These are phyloP conservation scores for Rhynchospora tenuis DNA, from an alignment of 176 grass and related monocot species.

Conservation along the genomic window DNA sequence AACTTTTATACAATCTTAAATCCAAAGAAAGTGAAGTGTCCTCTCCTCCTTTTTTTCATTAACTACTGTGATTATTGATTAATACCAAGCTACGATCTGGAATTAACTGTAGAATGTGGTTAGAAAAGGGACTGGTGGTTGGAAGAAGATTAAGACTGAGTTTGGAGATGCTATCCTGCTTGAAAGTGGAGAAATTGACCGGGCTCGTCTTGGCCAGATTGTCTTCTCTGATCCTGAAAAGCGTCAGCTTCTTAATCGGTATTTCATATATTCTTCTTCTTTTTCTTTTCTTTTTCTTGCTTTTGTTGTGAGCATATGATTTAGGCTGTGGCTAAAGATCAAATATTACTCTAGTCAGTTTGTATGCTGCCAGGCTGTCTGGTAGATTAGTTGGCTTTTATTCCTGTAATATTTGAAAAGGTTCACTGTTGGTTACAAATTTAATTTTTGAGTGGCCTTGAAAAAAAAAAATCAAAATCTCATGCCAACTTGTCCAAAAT, in stretches of 20 bases:
- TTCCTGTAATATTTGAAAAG: neutral
- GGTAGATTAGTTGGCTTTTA: neutral
- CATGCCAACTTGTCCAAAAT: neutral
- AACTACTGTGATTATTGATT: neutral
- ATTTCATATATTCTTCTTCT: neutral
- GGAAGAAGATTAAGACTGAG: constrained; percentile 79
- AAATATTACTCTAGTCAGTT: neutral
- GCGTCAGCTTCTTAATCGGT: constrained; percentile 68
- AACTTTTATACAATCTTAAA: neutral
- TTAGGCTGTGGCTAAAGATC: neutral
- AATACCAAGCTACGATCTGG: neutral
- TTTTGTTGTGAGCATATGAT: neutral
- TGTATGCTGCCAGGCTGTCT: neutral
- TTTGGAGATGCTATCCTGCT: constrained; percentile 77
- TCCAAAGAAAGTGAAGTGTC: neutral
- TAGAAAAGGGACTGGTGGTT: constrained; percentile 64
- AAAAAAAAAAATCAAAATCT: neutral
- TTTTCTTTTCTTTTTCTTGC: neutral
- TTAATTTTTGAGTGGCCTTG: neutral
- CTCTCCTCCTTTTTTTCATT: neutral
- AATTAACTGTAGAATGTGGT: constrained; percentile 64
- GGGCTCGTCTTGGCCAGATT: constrained; percentile 71
- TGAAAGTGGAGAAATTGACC: constrained; percentile 81
- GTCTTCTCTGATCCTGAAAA: constrained; percentile 72
- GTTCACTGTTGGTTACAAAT: neutral